Conservation (phyloP, 2,329 filamentous ascomycete species). For the Metarhizium anisopliae region DNA sequence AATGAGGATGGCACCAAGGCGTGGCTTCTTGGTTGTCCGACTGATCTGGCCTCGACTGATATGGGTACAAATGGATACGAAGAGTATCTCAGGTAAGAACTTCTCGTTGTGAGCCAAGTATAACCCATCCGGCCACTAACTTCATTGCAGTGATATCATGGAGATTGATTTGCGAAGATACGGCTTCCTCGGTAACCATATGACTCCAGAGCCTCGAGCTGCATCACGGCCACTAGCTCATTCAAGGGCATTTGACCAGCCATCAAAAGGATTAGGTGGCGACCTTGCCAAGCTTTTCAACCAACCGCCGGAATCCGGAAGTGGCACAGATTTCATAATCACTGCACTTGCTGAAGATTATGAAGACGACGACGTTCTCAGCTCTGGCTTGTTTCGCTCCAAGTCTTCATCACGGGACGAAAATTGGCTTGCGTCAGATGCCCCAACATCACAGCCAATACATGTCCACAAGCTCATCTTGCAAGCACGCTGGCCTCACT, state of each 20-base stretch:
- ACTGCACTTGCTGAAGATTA: slow-evolving; percentile 78
- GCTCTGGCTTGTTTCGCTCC: slow-evolving; percentile 38
- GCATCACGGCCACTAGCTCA: slow-evolving; percentile 41
- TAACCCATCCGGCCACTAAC: background rate
- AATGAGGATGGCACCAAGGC: slow-evolving; percentile 93
- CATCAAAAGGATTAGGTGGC: slow-evolving; percentile 64
- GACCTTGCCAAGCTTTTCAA: slow-evolving; percentile 87
- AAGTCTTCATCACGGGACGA: slow-evolving; percentile 33
- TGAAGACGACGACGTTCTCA: slow-evolving; percentile 56
- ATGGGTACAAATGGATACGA: slow-evolving; percentile 65
- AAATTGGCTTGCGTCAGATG: slow-evolving; percentile 52
- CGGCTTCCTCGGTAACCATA: slow-evolving; percentile 76
- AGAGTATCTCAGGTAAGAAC: slow-evolving; percentile 63
- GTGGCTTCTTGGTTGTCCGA: slow-evolving; percentile 89
- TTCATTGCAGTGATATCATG: slow-evolving; percentile 63
- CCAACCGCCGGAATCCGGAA: slow-evolving; percentile 71
- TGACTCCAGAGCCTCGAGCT: slow-evolving; percentile 44
- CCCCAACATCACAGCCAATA: slow-evolving; percentile 69
- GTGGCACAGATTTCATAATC: slow-evolving; percentile 83
- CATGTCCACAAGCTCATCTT: slow-evolving; percentile 93
- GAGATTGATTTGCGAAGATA: slow-evolving; percentile 88
- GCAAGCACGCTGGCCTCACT: slow-evolving; percentile 93
- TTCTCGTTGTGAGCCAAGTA: background rate
- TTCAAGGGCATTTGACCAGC: slow-evolving; percentile 38
- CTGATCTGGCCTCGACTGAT: slow-evolving; percentile 58